Evolutionary conservation across 2,329 filamentous ascomycete species (phyloP).

Genomic region (Pseudocercospora musae): DNA sequence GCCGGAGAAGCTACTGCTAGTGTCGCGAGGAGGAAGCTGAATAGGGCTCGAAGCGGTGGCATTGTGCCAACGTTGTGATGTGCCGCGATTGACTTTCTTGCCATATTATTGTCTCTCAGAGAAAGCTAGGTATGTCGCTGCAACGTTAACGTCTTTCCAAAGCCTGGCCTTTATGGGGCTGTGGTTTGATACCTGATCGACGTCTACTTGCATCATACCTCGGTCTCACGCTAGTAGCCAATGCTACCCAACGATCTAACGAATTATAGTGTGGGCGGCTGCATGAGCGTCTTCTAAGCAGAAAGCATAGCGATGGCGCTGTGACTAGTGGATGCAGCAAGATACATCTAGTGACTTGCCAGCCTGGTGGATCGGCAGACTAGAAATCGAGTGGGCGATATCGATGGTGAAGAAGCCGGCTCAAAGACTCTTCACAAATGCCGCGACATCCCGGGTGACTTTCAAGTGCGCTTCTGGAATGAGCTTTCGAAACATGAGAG

Average conservation of each 20-base stretch:
- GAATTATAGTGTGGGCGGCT: background rate
- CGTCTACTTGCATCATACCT: constrained; percentile 1
- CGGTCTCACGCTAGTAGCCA: background rate
- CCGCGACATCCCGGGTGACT: constrained; percentile 23
- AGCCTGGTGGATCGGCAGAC: background rate
- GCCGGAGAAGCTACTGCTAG: constrained; percentile 10
- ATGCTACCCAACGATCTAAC: background rate
- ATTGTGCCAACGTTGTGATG: background rate
- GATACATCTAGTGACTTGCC: background rate
- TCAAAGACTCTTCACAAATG: constrained; percentile 28
- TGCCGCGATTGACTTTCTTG: background rate
- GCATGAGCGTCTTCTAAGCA: background rate
- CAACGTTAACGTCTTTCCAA: background rate
- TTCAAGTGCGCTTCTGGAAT: constrained; percentile 28
- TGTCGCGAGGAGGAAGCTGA: constrained; percentile 2
- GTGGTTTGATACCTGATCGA: background rate
- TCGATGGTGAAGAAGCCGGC: background rate
- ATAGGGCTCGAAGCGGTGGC: background rate
- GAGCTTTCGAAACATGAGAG: constrained; percentile 25
- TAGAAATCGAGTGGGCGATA: background rate
- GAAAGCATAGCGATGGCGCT: background rate
- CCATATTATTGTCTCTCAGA: background rate
- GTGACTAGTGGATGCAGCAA: background rate
- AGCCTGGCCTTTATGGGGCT: background rate
- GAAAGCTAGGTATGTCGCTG: background rate